A percentile compares a stretch with the other conserved stretches of the same genome.
Conservation (phyloP, 2,329 filamentous ascomycete genomes). For the Fusarium nematophilum region DNA sequence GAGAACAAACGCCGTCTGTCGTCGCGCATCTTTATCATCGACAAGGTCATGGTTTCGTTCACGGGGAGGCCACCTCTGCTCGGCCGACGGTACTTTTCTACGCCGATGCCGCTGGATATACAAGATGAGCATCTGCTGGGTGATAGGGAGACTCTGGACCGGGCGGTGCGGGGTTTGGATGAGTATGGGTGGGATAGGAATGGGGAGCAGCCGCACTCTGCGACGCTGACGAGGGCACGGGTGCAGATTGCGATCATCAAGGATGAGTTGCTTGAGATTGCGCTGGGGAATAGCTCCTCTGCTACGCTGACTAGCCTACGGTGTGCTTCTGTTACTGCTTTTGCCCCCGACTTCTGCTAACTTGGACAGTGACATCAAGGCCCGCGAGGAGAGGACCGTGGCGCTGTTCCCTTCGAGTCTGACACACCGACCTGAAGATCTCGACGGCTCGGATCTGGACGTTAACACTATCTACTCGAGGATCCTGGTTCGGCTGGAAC, state of each 20-base stretch:
- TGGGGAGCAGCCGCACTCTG: conserved; percentile 54
- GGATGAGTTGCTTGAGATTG: conserved; percentile 70
- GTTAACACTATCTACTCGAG: conserved; percentile 54
- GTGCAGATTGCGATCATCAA: conserved; percentile 61
- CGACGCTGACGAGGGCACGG: conserved; percentile 59
- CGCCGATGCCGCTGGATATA: conserved; percentile 66
- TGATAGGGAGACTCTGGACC: conserved; percentile 47
- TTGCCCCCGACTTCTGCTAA: not conserved
- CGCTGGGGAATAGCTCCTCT: conserved; percentile 52
- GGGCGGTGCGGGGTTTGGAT: conserved; percentile 52
- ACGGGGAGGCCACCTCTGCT: conserved; percentile 66
- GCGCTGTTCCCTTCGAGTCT: conserved; percentile 53
- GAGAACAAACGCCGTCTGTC: conserved; percentile 50
- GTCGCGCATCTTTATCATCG: conserved; percentile 53
- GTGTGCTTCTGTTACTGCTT: conserved; percentile 17
- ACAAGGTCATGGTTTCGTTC: conserved; percentile 64
- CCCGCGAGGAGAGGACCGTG: conserved; percentile 47
- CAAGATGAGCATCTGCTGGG: conserved; percentile 60
- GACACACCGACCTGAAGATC: conserved; percentile 51
- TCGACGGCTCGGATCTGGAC: conserved; percentile 48
- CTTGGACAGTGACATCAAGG: conserved; percentile 49
- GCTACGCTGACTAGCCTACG: conserved; percentile 30
- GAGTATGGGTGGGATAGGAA: conserved; percentile 63
- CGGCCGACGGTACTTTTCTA: conserved; percentile 63
- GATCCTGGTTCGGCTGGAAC: conserved; percentile 60